Percentiles rank a stretch among this genome's conserved stretches.
Conservation (phyloP, 805 yeast species). For the Lachancea quebecensis region DNA sequence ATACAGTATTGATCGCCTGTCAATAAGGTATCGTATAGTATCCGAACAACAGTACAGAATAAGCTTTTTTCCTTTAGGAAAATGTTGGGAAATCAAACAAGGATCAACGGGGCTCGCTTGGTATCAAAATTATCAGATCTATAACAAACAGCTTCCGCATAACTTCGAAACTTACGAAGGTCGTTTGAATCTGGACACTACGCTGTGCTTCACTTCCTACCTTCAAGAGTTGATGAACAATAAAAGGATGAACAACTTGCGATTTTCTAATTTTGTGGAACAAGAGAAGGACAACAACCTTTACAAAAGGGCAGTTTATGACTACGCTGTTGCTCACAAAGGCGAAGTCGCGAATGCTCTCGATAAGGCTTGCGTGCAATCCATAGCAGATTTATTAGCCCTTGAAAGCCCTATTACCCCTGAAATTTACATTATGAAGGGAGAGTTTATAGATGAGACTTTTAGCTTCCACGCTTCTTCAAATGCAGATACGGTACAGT, state of each 20-base stretch:
- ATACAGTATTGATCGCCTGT: constrained; percentile 23
- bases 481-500: constrained; percentile 16
- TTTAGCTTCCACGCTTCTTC: constrained; percentile 15
- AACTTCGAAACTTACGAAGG: not conserved
- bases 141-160: constrained; percentile 19
- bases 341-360: constrained; percentile 17
- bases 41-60: constrained; percentile 23
- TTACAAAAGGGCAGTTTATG: constrained; percentile 20
- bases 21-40: constrained; percentile 25
- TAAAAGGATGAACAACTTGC: constrained; percentile 13
- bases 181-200: constrained; percentile 9
- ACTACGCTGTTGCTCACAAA: constrained; percentile 19
- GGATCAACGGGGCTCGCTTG: constrained; percentile 28
- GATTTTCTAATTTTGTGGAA: constrained; percentile 20
- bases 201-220: constrained; percentile 17
- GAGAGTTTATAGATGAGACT: constrained; percentile 26
- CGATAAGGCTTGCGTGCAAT: constrained; percentile 23
- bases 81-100: constrained; percentile 21
- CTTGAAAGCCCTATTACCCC: constrained; percentile 8
- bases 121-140: constrained; percentile 30
- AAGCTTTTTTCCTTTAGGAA: constrained; percentile 23
- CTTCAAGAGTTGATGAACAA: constrained; percentile 15
- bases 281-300: constrained; percentile 14
- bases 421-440: constrained; percentile 12
- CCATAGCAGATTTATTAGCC: constrained; percentile 16